Evolutionary conservation across 495 filamentous ascomycete species (phyloP), one percentile per base, ranked within the genome.

Genomic region (Evansstolkia leycettana): DNA sequence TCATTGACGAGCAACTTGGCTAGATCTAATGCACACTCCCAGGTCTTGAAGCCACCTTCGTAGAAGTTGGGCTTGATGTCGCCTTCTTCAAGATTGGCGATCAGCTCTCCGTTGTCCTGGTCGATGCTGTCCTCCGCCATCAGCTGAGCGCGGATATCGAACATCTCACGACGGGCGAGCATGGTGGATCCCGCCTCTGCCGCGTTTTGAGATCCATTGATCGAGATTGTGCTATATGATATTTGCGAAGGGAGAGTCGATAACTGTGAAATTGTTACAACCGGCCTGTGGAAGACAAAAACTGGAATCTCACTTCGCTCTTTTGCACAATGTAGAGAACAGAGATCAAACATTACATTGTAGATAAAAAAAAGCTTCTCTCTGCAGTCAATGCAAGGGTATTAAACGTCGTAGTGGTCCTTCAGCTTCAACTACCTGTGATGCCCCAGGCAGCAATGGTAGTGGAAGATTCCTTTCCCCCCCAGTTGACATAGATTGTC

Each of bases 21-120:
- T 13, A 98, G 60, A 59, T 96, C 90, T 35, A 92, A 60, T 8
- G 82, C 78, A 60, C 90, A 94, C 60, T 98, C 90, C 90, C 90
- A 98, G 43, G 84, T 94, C 64, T 98, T 96, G 60, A 95, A 88
- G n/a, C 90, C 90, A 25, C 90, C 90, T 55, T 98, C 90, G 55
- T 98, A 98, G 48, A 95, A 77, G 41, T 82, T 80, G 9, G 84
- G 82, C 52, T 77, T 82, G 48, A 98, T 76, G 52, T 98, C 90
- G 39, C 83, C 79, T 48, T 82, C 67, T 20, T 79, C 84, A 7
- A 90, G 65, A 14, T 76, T 76, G 13, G 72, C 47, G 27, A 66
- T 65, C 12, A 64, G 46, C 37, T 63, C 53, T 43, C 60, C 46
- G 29, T 69, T 56, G 27, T 58, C 57, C 19, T 71, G 55, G 9